Percentiles rank a stretch among this genome's conserved stretches.
phyloP scores from a whole-genome alignment of 495 filamentous ascomycete genomes.

The Echria macrotheca region DNA sequence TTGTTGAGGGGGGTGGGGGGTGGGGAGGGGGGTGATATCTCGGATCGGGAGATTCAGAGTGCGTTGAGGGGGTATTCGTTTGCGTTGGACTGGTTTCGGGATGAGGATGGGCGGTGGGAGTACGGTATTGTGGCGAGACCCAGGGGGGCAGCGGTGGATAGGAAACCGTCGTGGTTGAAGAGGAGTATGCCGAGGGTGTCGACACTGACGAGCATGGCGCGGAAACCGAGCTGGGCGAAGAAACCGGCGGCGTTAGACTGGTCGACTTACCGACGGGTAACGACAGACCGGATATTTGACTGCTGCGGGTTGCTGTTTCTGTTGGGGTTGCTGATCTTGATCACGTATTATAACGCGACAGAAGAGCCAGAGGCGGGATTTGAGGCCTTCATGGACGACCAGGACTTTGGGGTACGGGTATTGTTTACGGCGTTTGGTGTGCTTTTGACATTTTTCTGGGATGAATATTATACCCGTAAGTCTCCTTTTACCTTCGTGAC shows the following conservation, averaged over 20 bases:
- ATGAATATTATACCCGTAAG: constrained; percentile 6
- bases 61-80: background rate
- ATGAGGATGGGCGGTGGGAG: background rate
- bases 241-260: background rate
- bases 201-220: background rate
- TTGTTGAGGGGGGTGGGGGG: background rate
- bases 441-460: constrained; percentile 8
- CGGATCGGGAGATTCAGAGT: background rate
- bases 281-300: background rate
- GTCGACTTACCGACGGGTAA: too few relatives aligned
- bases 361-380: background rate
- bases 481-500: background rate
- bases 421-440: constrained; percentile 11
- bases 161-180: background rate
- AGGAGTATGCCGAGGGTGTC: background rate
- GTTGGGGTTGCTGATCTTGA: background rate
- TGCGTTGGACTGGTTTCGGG: background rate
- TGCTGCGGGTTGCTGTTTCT: background rate
- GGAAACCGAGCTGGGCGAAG: background rate
- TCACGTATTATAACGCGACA: constrained; percentile 5
- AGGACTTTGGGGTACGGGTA: constrained; percentile 4
- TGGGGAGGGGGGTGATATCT: background rate
- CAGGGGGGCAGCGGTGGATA: too few relatives aligned
- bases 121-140: background rate
- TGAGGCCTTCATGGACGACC: constrained; percentile 7